Percentiles rank a stretch among this genome's conserved stretches.
These are phyloP conservation scores for Madurella mycetomatis DNA, from an alignment of 2,329 filamentous ascomycete species.

Conservation along the genomic window DNA sequence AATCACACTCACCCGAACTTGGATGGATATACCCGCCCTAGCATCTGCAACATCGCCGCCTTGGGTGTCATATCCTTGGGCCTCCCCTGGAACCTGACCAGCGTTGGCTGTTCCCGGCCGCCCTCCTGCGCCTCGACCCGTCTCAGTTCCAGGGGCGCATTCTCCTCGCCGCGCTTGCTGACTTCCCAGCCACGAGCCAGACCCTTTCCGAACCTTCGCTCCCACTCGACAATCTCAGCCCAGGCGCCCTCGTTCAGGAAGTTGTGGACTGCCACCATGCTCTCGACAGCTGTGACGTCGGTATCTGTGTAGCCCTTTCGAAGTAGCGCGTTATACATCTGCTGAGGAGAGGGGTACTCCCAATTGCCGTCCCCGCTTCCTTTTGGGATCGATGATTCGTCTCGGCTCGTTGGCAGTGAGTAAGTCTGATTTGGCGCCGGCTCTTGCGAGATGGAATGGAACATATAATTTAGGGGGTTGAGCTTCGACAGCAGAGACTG, in stretches of 20 bases:
- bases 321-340: slow-evolving; percentile 98
- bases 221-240: slow-evolving; percentile 92
- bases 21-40: slow-evolving; percentile 74
- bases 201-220: slow-evolving; percentile 75
- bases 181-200: slow-evolving; percentile 67
- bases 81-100: slow-evolving; percentile 83
- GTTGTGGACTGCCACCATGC: slow-evolving; percentile 97
- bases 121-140: slow-evolving; percentile 42
- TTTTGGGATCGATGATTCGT: slow-evolving; percentile 86
- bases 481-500: slow-evolving; percentile 51
- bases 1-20: slow-evolving; percentile 65
- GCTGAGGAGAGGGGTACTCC: slow-evolving; percentile 97
- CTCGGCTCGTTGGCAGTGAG: slow-evolving; percentile 72
- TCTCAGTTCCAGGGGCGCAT: slow-evolving; percentile 35
- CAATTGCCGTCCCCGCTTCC: slow-evolving; percentile 75
- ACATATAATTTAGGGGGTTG: slow-evolving; percentile 91
- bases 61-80: slow-evolving; percentile 90
- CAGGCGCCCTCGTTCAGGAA: slow-evolving; percentile 97
- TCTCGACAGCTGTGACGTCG: slow-evolving; percentile 85
- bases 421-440: slow-evolving; percentile 68
- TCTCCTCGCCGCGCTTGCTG: slow-evolving; percentile 69
- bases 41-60: slow-evolving; percentile 73
- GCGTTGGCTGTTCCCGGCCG: slow-evolving; percentile 59
- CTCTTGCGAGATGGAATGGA: slow-evolving; percentile 75
- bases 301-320: slow-evolving; percentile 96